These are phyloP conservation scores for Pseudisothecium myosuroides DNA, from an alignment of 225 moss, liverwort and hornwort genomes.

Conservation along the genomic window DNA sequence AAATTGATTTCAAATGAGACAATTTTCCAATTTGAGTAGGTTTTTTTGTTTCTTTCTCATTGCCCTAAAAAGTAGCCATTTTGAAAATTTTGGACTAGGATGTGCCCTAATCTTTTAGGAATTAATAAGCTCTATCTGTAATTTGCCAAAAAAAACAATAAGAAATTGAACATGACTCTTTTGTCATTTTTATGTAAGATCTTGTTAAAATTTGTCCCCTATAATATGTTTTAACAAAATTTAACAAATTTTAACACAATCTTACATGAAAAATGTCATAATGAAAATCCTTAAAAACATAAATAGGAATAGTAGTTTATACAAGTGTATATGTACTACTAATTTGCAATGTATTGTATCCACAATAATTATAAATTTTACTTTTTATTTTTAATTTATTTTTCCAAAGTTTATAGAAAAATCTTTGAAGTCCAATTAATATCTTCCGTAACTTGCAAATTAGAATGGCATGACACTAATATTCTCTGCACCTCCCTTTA, in stretches of 20 bases:
- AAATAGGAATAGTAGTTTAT: rapidly evolving
- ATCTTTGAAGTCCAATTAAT: not conserved
- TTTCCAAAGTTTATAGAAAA: rapidly evolving
- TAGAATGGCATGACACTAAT: not conserved
- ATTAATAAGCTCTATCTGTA: rapidly evolving
- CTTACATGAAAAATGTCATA: not conserved
- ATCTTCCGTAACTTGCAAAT: rapidly evolving
- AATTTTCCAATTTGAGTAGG: not conserved
- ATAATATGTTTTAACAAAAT: not conserved
- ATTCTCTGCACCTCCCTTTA: rapidly evolving
- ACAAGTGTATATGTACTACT: not conserved
- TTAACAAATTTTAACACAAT: not conserved
- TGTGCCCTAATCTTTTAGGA: rapidly evolving
- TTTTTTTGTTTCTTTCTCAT: not conserved
- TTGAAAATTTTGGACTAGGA: not conserved
- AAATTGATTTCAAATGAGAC: not conserved
- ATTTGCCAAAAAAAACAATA: rapidly evolving
- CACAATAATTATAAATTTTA: not conserved
- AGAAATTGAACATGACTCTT: not conserved
- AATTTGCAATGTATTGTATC: not conserved
- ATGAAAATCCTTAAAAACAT: not conserved
- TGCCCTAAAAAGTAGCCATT: rapidly evolving
- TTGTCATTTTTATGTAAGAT: not conserved
- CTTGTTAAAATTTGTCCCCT: not conserved
- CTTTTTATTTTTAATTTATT: not conserved